Base-by-base conservation (phyloP, 768 basidiomycete species). In the Agaricus subrufescens region DNA sequence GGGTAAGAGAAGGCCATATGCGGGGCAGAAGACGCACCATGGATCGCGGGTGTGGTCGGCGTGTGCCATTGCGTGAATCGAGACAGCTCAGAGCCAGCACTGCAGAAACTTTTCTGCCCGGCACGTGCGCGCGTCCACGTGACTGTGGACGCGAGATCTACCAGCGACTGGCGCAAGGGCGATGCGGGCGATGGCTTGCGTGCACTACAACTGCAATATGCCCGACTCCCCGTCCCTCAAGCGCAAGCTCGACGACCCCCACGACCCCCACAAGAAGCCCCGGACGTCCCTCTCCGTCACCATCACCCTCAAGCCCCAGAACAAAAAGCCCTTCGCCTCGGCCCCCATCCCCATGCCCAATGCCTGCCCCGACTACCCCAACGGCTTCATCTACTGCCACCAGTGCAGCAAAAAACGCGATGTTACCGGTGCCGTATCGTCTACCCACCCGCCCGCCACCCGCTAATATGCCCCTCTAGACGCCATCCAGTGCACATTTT, bases 41-140 rank as follows among this genome's bases (percentile, higher is more conserved):
- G 93, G 94, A 73, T 96, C 94, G 73, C 94, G 77, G 54, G 93
- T 91, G 73, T 95, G 94, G 74, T 96, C 94, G 65, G 91, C 89
- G 73, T 88, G 86, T 37, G 92, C 82, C 92, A 94, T 94, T 15
- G 48, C 14, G 42, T 19, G 34, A n/a, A 27, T 25, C 15, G 48
- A 51, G 26, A 19, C 29, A n/a, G 51, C 31, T 4, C 4, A 9
- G 5, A 31, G 5, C 9, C 31, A 31, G 31, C 31, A 31, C 31
- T 31, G 31, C 57, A 53, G 60, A 60, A 56, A 56, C 54, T 56
- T 56, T 56, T 49, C 29, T 52, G 38, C 57, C 9, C 34, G 43
- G 54, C 54, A 50, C 47, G 54, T 56, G 50, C 26, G 30, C 26
- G 25, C 19, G 44, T 57, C 15, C 47, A 58, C 52, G 60, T 51